A percentile compares a stretch with the other conserved stretches of the same genome.
Conservation (phyloP, 805 yeast species). For the Torulaspora quercuum region DNA sequence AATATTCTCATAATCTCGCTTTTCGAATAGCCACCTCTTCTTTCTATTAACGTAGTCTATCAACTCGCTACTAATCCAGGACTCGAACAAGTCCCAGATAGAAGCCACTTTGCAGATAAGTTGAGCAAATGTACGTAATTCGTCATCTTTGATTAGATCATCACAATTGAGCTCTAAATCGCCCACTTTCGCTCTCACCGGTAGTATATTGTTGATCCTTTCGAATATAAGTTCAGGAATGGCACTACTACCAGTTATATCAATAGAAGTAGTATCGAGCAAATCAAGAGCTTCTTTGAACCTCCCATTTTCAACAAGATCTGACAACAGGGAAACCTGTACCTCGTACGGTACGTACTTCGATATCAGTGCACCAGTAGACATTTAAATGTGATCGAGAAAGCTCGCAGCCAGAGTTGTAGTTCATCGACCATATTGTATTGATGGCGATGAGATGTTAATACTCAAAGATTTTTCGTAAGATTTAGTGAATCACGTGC, state of each 20-base stretch:
- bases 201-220: neutral
- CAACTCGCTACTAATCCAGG: constrained; percentile 15
- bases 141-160: constrained; percentile 2
- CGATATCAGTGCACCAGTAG: constrained; percentile 5
- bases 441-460: constrained; percentile 5
- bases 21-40: constrained; percentile 15
- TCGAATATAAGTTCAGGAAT: constrained; percentile 8
- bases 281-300: constrained; percentile 20
- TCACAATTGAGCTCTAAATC: too few relatives aligned
- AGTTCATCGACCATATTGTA: neutral
- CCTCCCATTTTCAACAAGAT: constrained; percentile 15
- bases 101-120: constrained; percentile 13
- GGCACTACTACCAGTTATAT: constrained; percentile 6
- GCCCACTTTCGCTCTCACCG: neutral
- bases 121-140: constrained; percentile 11
- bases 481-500: too few relatives aligned
- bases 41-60: constrained; percentile 8
- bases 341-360: constrained; percentile 17
- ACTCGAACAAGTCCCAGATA: constrained; percentile 15
- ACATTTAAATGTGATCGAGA: constrained; percentile 2
- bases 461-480: too few relatives aligned
- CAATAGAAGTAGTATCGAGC: constrained; percentile 9
- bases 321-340: constrained; percentile 14
- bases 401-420: neutral
- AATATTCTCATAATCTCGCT: constrained; percentile 5